Conservation (phyloP, 2,329 filamentous ascomycete genomes). For the Lithohypha guttulata region DNA sequence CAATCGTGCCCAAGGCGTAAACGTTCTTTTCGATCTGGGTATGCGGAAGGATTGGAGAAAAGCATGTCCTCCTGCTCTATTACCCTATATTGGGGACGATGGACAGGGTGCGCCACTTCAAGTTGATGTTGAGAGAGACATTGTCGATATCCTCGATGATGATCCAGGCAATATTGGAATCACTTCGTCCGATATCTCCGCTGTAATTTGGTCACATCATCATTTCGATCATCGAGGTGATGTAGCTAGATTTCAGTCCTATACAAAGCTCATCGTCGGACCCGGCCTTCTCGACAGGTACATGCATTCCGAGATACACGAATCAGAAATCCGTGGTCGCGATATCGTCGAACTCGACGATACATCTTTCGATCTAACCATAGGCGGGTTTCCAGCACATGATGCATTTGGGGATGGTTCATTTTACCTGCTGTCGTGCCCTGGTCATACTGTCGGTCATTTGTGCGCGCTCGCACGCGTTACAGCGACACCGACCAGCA, state of each 20-base stretch:
- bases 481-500: conserved; percentile 17
- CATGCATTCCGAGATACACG: not conserved
- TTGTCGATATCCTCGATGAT: conserved; percentile 12
- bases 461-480: conserved; percentile 41
- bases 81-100: conserved; percentile 10
- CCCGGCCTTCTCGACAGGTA: conserved; percentile 28
- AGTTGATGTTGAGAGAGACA: conserved; percentile 15
- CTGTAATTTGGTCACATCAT: conserved; percentile 22
- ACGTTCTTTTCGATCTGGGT: conserved; percentile 26
- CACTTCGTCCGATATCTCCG: conserved; percentile 3
- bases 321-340: not conserved
- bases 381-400: conserved; percentile 31
- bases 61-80: conserved; percentile 10
- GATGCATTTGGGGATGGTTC: conserved; percentile 35
- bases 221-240: conserved; percentile 41
- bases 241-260: conserved; percentile 34
- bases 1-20: not conserved
- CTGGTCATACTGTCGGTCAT: conserved; percentile 40
- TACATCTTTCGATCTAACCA: conserved; percentile 1
- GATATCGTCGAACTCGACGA: conserved; percentile 1
- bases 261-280: conserved; percentile 42
- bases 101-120: conserved; percentile 2
- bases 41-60: conserved; percentile 26
- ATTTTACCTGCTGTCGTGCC: conserved; percentile 35
- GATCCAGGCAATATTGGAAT: conserved; percentile 13